Base-by-base conservation (phyloP, 208 protist genomes). In the Trypanosoma lewisi region DNA sequence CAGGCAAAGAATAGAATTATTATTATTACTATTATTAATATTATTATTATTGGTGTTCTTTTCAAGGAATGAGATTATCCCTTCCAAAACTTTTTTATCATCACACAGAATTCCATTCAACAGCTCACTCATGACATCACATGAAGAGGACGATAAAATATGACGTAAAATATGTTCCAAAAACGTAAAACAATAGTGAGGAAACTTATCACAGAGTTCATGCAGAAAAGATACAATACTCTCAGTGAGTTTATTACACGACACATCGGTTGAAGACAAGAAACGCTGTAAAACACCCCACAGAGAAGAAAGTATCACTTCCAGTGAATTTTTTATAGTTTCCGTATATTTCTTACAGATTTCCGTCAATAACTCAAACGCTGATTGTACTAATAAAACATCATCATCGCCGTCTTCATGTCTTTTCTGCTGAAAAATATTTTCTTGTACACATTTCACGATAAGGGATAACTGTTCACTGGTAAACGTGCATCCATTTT, bases 341-440 rank as follows among this genome's bases (percentile, higher is more conserved):
- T 42, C 3, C 3, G 30, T 1, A 33, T 63, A 4, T 25, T 42
- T 59, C 14, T 45, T 63, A 34, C 49, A 71, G 16, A 64, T 21
- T 47, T 54, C 49, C n/a, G 51, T 39, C 9, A 72, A 34, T 25
- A 66, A 8, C 39, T 64, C 36, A 53, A 72, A 34, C n/a, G 17
- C 52, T 14, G 11, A 23, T 30, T 59, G 34, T 14, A 63, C 21
- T 11, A 71, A 27, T 31, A 53, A 41, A 23, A 17, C 21, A 7
- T 64, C 49, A n/a, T 48, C 45, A 50, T 30, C 52, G n/a, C n/a
- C n/a, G n/a, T n/a, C n/a, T n/a, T n/a, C n/a, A n/a, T n/a, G n/a
- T n/a, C n/a, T n/a, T n/a, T n/a, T n/a, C n/a, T n/a, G n/a, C 33
- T n/a, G 19, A 11, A 63, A 23, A 27, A n/a, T 6, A 39, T 64